Percentiles rank a stretch among this genome's conserved stretches.
These are phyloP conservation scores for Mrakia blollopis DNA, from an alignment of 768 basidiomycete species.

Conservation along the genomic window DNA sequence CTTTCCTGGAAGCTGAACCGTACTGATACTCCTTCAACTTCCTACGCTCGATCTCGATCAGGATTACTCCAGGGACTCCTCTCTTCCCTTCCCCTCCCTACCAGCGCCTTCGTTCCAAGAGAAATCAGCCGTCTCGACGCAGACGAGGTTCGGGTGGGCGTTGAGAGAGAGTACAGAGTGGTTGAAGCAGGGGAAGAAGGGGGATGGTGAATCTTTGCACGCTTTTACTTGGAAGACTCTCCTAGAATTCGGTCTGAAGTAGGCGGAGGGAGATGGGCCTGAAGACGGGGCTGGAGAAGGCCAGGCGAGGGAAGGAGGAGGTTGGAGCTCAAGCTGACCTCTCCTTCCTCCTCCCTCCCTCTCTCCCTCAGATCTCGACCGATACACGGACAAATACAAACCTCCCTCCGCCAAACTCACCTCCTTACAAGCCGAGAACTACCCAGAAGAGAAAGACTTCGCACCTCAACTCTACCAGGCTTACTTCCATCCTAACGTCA, in stretches of 20 bases:
- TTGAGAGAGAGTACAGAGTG: constrained; percentile 18
- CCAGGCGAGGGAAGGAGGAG: neutral
- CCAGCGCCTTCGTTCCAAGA: constrained; percentile 20
- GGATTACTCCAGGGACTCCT: constrained; percentile 4
- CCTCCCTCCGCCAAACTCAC: constrained; percentile 13
- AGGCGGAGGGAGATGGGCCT: too few species aligned
- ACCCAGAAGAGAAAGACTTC: constrained; percentile 16
- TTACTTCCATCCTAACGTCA: constrained; percentile 17
- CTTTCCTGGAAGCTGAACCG: neutral
- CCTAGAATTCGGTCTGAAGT: too few species aligned
- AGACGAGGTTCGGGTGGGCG: constrained; percentile 28
- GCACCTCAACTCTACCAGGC: constrained; percentile 23
- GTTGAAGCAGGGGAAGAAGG: constrained; percentile 17
- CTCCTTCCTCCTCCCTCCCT: neutral
- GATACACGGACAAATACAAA: constrained; percentile 29
- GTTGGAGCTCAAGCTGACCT: neutral
- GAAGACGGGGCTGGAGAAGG: neutral
- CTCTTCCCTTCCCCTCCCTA: constrained; percentile 19
- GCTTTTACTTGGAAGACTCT: neutral
- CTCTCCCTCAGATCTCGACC: constrained; percentile 22
- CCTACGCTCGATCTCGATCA: neutral
- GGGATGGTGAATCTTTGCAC: constrained; percentile 15
- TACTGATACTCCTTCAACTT: neutral
- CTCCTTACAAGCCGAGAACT: constrained; percentile 16
- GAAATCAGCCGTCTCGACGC: constrained; percentile 16